A percentile compares a stretch with the other conserved stretches of the same genome.
Conservation (phyloP, 2,329 filamentous ascomycete species). For the Talaromyces pinophilus region DNA sequence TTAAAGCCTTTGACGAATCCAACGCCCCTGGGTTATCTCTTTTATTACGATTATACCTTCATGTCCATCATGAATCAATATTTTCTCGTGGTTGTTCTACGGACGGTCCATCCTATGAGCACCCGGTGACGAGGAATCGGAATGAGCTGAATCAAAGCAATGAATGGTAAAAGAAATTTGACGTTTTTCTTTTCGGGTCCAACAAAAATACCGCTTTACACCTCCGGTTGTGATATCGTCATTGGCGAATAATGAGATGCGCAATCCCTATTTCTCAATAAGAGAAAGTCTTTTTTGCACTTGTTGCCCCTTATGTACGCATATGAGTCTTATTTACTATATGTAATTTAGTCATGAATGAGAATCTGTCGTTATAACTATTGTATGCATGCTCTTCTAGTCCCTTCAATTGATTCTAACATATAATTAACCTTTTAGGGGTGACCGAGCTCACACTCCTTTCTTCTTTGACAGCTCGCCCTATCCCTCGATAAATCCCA, state of each 20-base stretch:
- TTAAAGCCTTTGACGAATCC: constrained; percentile 45
- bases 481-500: neutral
- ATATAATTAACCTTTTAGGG: neutral
- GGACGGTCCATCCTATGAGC: neutral
- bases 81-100: neutral
- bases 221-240: too few relatives aligned
- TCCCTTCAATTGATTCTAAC: neutral
- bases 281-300: neutral
- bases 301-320: neutral
- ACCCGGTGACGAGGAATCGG: neutral
- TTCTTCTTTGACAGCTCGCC: neutral
- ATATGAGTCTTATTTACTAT: constrained; percentile 4
- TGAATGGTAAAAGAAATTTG: neutral
- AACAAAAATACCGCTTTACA: neutral
- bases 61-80: neutral
- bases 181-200: neutral
- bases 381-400: neutral
- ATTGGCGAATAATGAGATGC: neutral
- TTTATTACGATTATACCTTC: neutral
- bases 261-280: neutral
- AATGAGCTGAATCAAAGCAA: neutral
- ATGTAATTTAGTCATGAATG: neutral
- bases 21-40: neutral
- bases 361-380: neutral
- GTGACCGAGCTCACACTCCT: neutral